Conservation (phyloP, 371 early-diverging fungal genomes). For the Nematocida displodere region DNA sequence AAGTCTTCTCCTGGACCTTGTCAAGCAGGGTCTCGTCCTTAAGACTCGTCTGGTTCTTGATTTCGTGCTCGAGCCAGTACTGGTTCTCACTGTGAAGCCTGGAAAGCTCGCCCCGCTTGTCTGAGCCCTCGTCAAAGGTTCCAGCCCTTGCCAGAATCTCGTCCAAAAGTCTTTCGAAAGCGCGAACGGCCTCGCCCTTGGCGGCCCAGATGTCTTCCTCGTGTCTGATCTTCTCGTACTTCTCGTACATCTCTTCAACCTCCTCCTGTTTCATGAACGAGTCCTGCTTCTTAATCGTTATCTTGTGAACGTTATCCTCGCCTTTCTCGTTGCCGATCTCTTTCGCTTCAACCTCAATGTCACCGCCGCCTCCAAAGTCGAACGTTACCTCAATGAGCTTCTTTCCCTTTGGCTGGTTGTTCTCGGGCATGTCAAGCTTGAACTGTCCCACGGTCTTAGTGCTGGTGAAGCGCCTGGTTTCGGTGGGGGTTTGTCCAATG, state of each 20-base stretch:
- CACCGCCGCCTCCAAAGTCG: slow-evolving; percentile 47
- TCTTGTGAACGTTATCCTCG: background rate
- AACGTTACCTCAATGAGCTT: slow-evolving; percentile 39
- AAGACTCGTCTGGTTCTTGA: background rate
- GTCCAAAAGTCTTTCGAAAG: slow-evolving; percentile 2
- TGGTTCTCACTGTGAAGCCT: slow-evolving; percentile 12
- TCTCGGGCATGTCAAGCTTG: slow-evolving; percentile 38
- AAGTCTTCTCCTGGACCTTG: slow-evolving; percentile 7
- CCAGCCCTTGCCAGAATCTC: background rate
- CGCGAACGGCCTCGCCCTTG: slow-evolving; percentile 33
- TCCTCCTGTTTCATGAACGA: slow-evolving; percentile 3
- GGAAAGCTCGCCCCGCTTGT: slow-evolving; percentile 25
- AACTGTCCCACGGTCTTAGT: slow-evolving; percentile 43
- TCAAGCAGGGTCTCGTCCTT: slow-evolving; percentile 20
- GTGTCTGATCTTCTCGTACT: slow-evolving; percentile 42
- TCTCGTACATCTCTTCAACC: slow-evolving; percentile 14
- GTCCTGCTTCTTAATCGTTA: slow-evolving; percentile 31
- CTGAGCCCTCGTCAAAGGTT: slow-evolving; percentile 2
- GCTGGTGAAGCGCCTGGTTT: slow-evolving; percentile 32
- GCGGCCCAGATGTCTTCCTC: slow-evolving; percentile 44
- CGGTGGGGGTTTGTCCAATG: slow-evolving; percentile 44
- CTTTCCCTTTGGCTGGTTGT: slow-evolving; percentile 38
- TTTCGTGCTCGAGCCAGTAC: slow-evolving; percentile 22
- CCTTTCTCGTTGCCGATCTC: slow-evolving; percentile 43
- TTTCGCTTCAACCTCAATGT: slow-evolving; percentile 32